Evolutionary conservation across 768 basidiomycete species (phyloP).

Genomic region (Sarcodon sp.): DNA sequence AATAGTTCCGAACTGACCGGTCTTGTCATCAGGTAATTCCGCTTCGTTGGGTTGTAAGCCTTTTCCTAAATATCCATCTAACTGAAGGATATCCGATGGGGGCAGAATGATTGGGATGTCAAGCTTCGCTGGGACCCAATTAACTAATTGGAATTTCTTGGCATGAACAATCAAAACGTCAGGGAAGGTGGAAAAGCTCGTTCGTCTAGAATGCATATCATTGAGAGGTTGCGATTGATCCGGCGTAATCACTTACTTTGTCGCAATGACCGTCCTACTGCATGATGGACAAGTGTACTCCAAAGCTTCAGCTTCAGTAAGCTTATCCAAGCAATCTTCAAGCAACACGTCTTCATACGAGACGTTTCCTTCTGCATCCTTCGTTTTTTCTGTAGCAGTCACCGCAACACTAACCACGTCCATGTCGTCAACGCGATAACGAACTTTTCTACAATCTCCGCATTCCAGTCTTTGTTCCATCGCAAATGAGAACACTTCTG

Average conservation of each 20-base stretch:
- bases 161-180: conserved; percentile 81
- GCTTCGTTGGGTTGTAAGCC: conserved; percentile 57
- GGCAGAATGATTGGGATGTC: conserved; percentile 82
- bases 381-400: conserved; percentile 45
- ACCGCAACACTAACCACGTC: conserved; percentile 79
- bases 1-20: conserved; percentile 13
- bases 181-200: conserved; percentile 77
- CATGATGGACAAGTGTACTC: conserved; percentile 80
- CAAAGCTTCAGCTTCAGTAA: conserved; percentile 48
- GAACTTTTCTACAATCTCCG: conserved; percentile 58
- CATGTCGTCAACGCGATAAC: conserved; percentile 65
- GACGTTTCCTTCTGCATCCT: conserved; percentile 46
- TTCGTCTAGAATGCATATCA: conserved; percentile 31
- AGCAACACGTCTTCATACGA: conserved; percentile 53
- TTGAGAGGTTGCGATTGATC: not conserved
- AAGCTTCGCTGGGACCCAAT: conserved; percentile 94
- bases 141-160: conserved; percentile 88
- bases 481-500: conserved; percentile 66
- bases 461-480: conserved; percentile 87
- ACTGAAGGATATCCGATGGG: conserved; percentile 35
- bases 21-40: conserved; percentile 47
- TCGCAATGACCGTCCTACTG: conserved; percentile 48
- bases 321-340: conserved; percentile 42
- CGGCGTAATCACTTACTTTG: conserved; percentile 41
- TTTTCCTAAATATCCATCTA: conserved; percentile 53